Evolutionary conservation across 2,329 filamentous ascomycete genomes (phyloP).

Genomic region (Mycosphaerella sp.): DNA sequence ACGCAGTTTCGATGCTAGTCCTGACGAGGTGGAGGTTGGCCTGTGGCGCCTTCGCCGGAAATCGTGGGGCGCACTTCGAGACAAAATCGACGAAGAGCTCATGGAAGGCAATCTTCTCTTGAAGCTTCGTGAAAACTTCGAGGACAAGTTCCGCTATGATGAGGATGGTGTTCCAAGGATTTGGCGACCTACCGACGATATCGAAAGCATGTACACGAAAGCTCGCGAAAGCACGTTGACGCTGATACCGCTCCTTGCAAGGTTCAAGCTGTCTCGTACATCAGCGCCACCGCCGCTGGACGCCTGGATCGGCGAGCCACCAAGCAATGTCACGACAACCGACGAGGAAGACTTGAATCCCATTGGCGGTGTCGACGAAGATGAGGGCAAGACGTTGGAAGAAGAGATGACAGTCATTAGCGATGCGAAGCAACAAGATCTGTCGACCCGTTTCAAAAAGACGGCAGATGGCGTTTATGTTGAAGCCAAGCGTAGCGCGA

Average conservation of each 20-base stretch:
- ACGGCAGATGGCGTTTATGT: slow-evolving; percentile 96
- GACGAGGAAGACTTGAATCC: slow-evolving; percentile 86
- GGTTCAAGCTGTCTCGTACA: slow-evolving; percentile 71
- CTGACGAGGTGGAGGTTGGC: slow-evolving; percentile 85
- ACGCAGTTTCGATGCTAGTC: slow-evolving; percentile 85
- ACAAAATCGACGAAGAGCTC: slow-evolving; percentile 93
- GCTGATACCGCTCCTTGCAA: slow-evolving; percentile 80
- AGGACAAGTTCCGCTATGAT: slow-evolving; percentile 98
- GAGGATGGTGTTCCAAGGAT: slow-evolving; percentile 90
- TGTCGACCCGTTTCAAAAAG: slow-evolving; percentile 95
- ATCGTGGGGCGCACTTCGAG: slow-evolving; percentile 83
- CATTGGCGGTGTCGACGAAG: slow-evolving; percentile 90
- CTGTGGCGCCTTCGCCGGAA: slow-evolving; percentile 89
- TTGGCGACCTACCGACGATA: slow-evolving; percentile 94
- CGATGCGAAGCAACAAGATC: slow-evolving; percentile 82
- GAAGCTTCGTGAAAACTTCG: slow-evolving; percentile 96
- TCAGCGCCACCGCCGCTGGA: slow-evolving; percentile 74
- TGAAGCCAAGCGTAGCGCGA: slow-evolving; percentile 92
- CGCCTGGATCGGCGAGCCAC: slow-evolving; percentile 73
- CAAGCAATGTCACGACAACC: slow-evolving; percentile 64
- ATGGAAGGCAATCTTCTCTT: slow-evolving; percentile 95
- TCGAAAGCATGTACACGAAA: slow-evolving; percentile 88
- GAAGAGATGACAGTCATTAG: slow-evolving; percentile 95
- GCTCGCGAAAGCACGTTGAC: slow-evolving; percentile 87
- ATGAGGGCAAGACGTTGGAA: slow-evolving; percentile 78